Base-by-base conservation (phyloP, 2,329 filamentous ascomycete species). In the Fusarium brevicatenulatum region DNA sequence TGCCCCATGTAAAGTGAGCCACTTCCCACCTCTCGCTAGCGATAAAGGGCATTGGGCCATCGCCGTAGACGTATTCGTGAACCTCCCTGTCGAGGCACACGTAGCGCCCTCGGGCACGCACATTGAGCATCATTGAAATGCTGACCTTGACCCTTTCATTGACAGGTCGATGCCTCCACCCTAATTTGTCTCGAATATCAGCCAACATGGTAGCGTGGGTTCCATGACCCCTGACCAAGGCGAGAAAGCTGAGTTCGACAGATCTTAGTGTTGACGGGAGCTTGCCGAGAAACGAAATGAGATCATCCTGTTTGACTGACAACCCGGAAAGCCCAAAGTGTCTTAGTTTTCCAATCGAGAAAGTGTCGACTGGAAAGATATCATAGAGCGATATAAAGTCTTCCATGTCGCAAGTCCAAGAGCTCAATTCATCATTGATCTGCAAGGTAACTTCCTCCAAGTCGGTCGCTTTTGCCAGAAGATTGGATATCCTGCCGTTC, bases 321-420 rank as follows among this genome's bases (percentile, higher is more conserved):
- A 71, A 30, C 2, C 56, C 36, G 9, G 37, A 66, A 23, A 70
- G 32, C 5, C 66, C 62, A 42, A 71, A 52, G 44, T 71, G 66
- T 15, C 1, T 53, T 6, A 66, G 56, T 6, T 56, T 53, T 18
- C 19, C 44, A 2, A 0, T 5, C 3, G 52, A 46, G 0, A 43
- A 49, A 9, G 0, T 13, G 7, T 39, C 52, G 3, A 70, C 9
- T 0, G 66, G 68, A 13, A 71, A 66, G 34, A 70, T 16, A 9
- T 39, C 25, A 2, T 25, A 60, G 8, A 70, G 54, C 1, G 66
- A 70, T 21, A 65, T 0, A 7, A 5, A 70, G 11, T 66, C 21
- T 47, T 42, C 0, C 15, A 47, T 47, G 2, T 16, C 0, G 19
- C 56, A 61, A 4, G 0, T 23, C 46, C 34, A 61, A 34, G 11